A percentile compares a stretch with the other conserved stretches of the same genome.
These are phyloP conservation scores for Tulasnella sp. DNA, from an alignment of 768 basidiomycete genomes.

Conservation along the genomic window DNA sequence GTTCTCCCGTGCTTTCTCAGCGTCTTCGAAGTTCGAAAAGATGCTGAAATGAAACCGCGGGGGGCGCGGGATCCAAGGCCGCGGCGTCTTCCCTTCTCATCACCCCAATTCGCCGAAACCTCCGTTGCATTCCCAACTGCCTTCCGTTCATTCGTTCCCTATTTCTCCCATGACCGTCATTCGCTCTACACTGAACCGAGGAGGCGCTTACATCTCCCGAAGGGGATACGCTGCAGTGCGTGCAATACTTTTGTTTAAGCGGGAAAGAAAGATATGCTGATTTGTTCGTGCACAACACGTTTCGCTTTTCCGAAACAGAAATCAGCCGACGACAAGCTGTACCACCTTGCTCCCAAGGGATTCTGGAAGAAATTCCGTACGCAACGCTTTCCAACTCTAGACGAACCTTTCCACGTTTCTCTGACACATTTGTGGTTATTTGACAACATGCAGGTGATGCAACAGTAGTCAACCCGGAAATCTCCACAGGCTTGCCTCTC, in stretches of 20 bases:
- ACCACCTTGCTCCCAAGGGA: slow-evolving; percentile 82
- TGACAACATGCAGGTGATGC: slow-evolving; percentile 61
- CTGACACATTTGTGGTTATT: not conserved
- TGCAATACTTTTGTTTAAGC: not conserved
- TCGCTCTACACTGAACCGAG: not conserved
- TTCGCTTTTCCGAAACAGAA: slow-evolving; percentile 38
- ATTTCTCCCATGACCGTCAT: slow-evolving; percentile 1
- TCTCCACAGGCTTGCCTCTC: slow-evolving; percentile 84
- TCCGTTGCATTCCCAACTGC: slow-evolving; percentile 5
- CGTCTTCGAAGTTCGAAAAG: not conserved
- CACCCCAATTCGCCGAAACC: not conserved
- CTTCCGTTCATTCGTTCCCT: slow-evolving; percentile 9
- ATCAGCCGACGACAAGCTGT: slow-evolving; percentile 81
- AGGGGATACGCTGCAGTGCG: slow-evolving; percentile 22
- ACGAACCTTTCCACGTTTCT: not conserved
- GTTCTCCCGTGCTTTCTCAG: not conserved
- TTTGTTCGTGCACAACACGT: not conserved
- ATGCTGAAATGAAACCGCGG: not conserved
- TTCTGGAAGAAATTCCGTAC: slow-evolving; percentile 96
- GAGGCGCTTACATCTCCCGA: not conserved
- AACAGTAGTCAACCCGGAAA: slow-evolving; percentile 80
- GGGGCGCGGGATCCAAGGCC: not conserved
- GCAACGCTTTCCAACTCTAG: slow-evolving; percentile 34
- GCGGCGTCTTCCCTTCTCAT: not conserved
- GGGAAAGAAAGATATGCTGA: not conserved